These are phyloP conservation scores for Rehmannia glutinosa DNA, from an alignment of 257 asterid species.

Conservation along the genomic window DNA sequence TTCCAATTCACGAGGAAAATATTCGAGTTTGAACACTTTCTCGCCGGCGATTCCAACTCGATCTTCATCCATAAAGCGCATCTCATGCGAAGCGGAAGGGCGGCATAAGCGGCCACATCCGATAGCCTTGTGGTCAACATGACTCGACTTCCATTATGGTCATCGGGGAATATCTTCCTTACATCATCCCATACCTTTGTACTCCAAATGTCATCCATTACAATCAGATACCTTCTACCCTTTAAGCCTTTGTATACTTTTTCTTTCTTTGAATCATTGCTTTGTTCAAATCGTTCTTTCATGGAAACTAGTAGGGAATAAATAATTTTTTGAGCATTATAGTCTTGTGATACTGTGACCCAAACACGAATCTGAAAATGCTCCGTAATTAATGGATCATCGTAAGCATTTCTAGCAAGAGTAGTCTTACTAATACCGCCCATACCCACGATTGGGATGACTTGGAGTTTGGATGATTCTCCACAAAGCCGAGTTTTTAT, in stretches of 20 bases:
- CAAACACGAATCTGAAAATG: neutral
- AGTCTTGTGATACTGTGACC: conserved; percentile 11
- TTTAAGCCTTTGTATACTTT: neutral
- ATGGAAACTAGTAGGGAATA: neutral
- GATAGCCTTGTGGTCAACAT: neutral
- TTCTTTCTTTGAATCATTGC: neutral
- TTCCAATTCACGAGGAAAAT: conserved; percentile 2
- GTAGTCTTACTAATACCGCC: conserved; percentile 24
- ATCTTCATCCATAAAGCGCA: neutral
- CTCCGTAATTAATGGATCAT: neutral
- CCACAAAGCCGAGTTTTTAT: neutral
- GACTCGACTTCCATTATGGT: neutral
- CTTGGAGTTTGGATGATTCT: neutral
- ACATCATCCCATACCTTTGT: neutral
- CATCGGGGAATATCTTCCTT: neutral
- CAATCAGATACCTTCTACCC: neutral
- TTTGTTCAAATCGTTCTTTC: neutral
- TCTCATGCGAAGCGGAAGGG: neutral
- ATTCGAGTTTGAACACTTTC: neutral
- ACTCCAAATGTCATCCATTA: conserved; percentile 12
- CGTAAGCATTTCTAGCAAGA: conserved; percentile 15
- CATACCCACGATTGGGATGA: conserved; percentile 19
- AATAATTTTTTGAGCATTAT: neutral
- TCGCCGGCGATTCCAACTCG: neutral
- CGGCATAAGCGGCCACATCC: conserved; percentile 5